These are phyloP conservation scores for Xylariaceae sp. DNA, from an alignment of 2,329 filamentous ascomycete genomes.

Conservation along the genomic window DNA sequence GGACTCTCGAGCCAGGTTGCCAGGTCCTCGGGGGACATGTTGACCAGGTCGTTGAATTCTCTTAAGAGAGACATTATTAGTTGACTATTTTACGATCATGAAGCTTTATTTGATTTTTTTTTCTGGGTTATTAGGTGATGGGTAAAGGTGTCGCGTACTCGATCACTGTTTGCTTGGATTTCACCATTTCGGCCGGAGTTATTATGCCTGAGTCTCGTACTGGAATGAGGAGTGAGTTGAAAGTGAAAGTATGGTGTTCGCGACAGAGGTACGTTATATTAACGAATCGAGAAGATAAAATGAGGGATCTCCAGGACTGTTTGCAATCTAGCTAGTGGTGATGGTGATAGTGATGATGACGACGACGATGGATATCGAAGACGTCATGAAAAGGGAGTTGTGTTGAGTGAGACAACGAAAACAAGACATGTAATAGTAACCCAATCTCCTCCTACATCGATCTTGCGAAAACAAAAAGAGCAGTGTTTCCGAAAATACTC, in stretches of 20 bases:
- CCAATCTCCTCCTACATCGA: no score
- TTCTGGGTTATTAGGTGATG: background rate
- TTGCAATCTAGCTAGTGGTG: background rate
- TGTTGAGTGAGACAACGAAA: background rate
- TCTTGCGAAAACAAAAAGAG: no score
- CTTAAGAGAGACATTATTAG: constrained; percentile 28
- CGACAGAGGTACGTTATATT: no score
- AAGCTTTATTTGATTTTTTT: background rate
- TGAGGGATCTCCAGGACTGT: no score
- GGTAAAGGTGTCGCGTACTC: constrained; percentile 13
- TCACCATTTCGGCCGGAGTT: constrained; percentile 22
- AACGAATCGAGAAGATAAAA: no score
- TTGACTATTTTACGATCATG: no score
- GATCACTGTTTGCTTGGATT: constrained; percentile 25
- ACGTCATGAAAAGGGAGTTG: background rate
- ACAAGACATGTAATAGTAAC: no score
- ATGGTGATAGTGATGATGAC: background rate
- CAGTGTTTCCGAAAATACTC: no score
- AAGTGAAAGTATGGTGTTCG: no score
- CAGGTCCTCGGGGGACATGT: constrained; percentile 51
- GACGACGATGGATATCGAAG: background rate
- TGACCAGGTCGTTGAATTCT: constrained; percentile 56
- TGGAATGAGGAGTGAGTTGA: no score
- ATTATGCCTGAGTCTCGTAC: no score
- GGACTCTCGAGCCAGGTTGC: constrained; percentile 48